Evolutionary conservation across 2,329 filamentous ascomycete genomes (phyloP).

Genomic region (Clonostachys sp.): DNA sequence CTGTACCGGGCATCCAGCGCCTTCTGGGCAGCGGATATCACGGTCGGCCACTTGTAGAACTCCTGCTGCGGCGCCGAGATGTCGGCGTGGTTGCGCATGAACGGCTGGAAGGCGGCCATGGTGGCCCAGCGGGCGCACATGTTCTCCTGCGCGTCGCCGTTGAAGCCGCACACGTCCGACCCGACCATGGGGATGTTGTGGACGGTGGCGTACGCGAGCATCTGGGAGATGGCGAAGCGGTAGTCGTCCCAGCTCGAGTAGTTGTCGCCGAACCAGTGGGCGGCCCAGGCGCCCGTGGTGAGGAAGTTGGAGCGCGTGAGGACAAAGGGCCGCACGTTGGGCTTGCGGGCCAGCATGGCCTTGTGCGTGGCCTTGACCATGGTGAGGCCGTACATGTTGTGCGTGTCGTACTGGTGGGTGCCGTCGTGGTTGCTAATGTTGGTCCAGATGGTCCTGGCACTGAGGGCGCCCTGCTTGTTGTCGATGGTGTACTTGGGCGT

Average conservation of each 20-base stretch:
- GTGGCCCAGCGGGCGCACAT: constrained; percentile 63
- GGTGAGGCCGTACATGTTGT: constrained; percentile 68
- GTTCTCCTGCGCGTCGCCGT: constrained; percentile 52
- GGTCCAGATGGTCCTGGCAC: constrained; percentile 59
- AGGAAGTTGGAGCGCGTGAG: constrained; percentile 64
- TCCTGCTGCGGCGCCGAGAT: constrained; percentile 43
- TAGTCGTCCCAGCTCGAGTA: constrained; percentile 50
- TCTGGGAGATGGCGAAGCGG: constrained; percentile 18
- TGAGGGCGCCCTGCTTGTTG: constrained; percentile 32
- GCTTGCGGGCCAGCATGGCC: constrained; percentile 56
- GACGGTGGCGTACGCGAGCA: constrained; percentile 34
- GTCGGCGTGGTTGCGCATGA: constrained; percentile 62
- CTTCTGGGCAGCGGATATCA: constrained; percentile 56
- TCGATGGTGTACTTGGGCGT: constrained; percentile 7
- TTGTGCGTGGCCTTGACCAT: constrained; percentile 53
- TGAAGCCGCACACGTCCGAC: constrained; percentile 74
- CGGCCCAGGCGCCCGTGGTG: constrained; percentile 49
- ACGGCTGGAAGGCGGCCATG: constrained; percentile 60
- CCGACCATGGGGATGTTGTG: constrained; percentile 65
- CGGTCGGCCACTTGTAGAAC: constrained; percentile 61
- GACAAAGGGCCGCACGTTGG: constrained; percentile 57
- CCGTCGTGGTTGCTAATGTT: constrained; percentile 65
- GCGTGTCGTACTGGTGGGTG: constrained; percentile 65
- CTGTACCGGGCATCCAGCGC: constrained; percentile 67
- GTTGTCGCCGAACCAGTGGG: constrained; percentile 56